A percentile compares a stretch with the other conserved stretches of the same genome.
phyloP scores from a whole-genome alignment of 164 flowering plant species.

The Kalanchoe fedtschenkoi region DNA sequence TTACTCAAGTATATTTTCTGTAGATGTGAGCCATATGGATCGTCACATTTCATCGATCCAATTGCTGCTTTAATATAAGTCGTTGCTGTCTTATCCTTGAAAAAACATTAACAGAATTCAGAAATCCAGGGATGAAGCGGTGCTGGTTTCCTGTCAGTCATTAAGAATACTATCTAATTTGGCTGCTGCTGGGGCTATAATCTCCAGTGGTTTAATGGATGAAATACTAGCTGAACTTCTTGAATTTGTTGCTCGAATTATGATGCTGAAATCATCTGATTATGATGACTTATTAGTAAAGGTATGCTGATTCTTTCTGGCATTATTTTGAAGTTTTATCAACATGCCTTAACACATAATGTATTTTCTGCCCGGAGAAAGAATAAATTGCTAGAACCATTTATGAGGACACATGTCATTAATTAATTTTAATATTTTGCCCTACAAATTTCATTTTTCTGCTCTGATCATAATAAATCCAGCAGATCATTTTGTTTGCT shows the following conservation, averaged over 20 bases:
- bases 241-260: constrained; percentile 26
- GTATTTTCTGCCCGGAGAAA: background rate
- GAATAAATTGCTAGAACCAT: background rate
- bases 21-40: too few species aligned
- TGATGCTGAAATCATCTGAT: constrained; percentile 30
- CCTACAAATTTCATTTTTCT: background rate
- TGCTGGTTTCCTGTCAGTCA: constrained; percentile 47
- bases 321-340: background rate
- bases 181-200: constrained; percentile 60
- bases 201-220: constrained; percentile 40
- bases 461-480: too few species aligned
- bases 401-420: background rate
- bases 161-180: constrained; percentile 69
- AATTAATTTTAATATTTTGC: background rate
- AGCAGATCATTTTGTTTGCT: background rate
- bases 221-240: constrained; percentile 52
- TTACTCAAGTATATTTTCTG: too few species aligned
- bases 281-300: constrained; percentile 42
- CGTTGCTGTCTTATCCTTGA: background rate
- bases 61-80: background rate
- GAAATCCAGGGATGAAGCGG: constrained; percentile 55
- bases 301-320: constrained; percentile 31
- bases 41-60: background rate
- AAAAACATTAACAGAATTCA: constrained; percentile 13
- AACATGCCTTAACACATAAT: background rate